Percentiles rank a stretch among this genome's conserved stretches.
Evolutionary conservation across 2,329 filamentous ascomycete species (phyloP).

Genomic region (Diaporthe vexans): DNA sequence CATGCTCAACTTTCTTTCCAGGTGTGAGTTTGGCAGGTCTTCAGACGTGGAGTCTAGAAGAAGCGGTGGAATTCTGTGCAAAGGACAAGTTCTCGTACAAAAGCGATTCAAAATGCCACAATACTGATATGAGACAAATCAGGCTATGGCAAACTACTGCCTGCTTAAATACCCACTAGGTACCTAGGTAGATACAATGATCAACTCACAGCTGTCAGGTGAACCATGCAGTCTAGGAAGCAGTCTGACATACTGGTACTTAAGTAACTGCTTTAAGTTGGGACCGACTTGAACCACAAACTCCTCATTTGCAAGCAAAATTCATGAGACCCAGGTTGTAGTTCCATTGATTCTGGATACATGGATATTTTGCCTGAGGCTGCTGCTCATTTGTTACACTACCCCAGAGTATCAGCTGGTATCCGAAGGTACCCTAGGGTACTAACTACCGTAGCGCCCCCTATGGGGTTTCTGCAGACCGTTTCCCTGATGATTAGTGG

Average conservation of each 20-base stretch:
- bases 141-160: not conserved
- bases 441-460: too few relatives aligned
- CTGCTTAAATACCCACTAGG: not conserved
- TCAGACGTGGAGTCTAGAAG: too few relatives aligned
- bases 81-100: too few relatives aligned
- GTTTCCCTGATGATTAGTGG: too few relatives aligned
- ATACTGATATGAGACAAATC: not conserved
- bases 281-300: not conserved
- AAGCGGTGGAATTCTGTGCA: too few relatives aligned
- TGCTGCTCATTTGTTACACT: not conserved
- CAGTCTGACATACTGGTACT: not conserved
- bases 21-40: too few relatives aligned
- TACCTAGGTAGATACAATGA: not conserved
- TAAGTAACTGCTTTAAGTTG: not conserved
- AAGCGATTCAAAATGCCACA: too few relatives aligned
- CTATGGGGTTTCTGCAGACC: too few relatives aligned
- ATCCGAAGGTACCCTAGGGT: too few relatives aligned
- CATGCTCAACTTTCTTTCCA: not conserved
- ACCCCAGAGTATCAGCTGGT: too few relatives aligned
- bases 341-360: too few relatives aligned
- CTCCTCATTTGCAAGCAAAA: not conserved
- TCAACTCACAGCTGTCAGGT: not conserved
- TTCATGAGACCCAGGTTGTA: not conserved
- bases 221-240: not conserved
- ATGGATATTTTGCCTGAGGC: too few relatives aligned